Evolutionary conservation across 2,329 filamentous ascomycete genomes (phyloP), one percentile per base, ranked within the genome.

Genomic region (Fusarium camptoceras): DNA sequence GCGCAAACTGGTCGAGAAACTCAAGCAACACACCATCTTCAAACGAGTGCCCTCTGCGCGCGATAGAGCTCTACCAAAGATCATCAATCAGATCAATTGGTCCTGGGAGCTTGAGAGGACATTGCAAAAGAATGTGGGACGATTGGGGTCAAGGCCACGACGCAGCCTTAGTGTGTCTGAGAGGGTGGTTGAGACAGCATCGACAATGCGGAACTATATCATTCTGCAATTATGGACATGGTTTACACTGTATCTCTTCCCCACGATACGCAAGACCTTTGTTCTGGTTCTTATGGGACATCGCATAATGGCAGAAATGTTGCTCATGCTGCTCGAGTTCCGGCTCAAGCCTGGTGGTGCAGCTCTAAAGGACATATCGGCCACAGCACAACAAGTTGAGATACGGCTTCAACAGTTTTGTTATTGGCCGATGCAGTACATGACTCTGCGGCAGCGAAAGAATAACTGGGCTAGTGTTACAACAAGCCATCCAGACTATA

Each of bases 391-490:
- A 78, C 96, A 99, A 80, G 91, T 99, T 37, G 96, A 99, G 80
- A 98, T 99, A 70, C 92, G 96, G 8, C 86, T 99, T 24, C 94
- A 98, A 78, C 96, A 99, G 78, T 98, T 98, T 77, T 98, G 95
- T 81, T 99, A 99, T 79, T 98, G 95, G 94, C 97, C 96, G 4
- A 94, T 97, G 81, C 95, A 99, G 79, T 98, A 98, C 77, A 87
- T 95, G 44, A 98, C 94, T 18, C 81, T 99, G 48, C 91, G 94
- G n/a, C 90, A 93, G 76, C 87, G 94, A 41, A 97, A 97, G 77
- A 90, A 91, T 68, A 94, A 97, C 74, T 98, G 96, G 95, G 93
- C 94, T 62, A 98, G 95, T 78, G 92, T 98, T 58, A 98, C 94
- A 1, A 96, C 92, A 49, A 97, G 92, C 74, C 95, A 99, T 79